Conservation (phyloP, 306 rosid species). For the Malus sieversii region DNA sequence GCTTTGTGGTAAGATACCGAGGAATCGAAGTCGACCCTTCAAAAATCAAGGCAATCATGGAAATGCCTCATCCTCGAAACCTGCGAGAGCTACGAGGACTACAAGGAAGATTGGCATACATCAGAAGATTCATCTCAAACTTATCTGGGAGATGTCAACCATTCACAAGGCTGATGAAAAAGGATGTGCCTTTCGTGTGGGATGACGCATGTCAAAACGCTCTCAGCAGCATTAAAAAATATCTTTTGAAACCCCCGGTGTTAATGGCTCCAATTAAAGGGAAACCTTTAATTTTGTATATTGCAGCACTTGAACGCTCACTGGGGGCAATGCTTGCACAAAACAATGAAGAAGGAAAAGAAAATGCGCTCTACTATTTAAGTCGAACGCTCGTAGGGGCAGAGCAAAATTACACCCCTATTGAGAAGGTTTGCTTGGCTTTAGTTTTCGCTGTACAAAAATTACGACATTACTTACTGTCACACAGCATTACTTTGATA, state of each 20-base stretch:
- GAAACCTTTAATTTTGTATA: background rate
- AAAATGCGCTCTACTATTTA: background rate
- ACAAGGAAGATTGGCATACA: background rate
- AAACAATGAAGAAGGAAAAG: background rate
- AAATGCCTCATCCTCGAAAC: background rate
- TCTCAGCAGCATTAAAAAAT: background rate
- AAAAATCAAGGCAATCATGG: background rate
- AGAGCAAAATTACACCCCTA: background rate
- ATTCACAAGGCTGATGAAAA: too few relatives aligned
- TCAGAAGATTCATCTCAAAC: background rate
- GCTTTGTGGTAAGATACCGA: background rate
- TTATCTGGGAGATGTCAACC: too few relatives aligned
- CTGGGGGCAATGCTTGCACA: background rate
- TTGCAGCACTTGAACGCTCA: background rate
- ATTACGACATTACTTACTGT: background rate
- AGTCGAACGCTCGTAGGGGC: background rate
- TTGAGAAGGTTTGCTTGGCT: background rate
- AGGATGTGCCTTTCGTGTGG: too few relatives aligned
- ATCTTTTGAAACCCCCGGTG: background rate
- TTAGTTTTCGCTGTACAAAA: background rate
- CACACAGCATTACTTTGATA: background rate
- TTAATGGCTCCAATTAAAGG: background rate
- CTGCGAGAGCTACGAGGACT: background rate
- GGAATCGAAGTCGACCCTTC: background rate
- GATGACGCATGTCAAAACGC: background rate